phyloP scores from a whole-genome alignment of 345 rosid genomes.

The Capsella bursapastoris region DNA sequence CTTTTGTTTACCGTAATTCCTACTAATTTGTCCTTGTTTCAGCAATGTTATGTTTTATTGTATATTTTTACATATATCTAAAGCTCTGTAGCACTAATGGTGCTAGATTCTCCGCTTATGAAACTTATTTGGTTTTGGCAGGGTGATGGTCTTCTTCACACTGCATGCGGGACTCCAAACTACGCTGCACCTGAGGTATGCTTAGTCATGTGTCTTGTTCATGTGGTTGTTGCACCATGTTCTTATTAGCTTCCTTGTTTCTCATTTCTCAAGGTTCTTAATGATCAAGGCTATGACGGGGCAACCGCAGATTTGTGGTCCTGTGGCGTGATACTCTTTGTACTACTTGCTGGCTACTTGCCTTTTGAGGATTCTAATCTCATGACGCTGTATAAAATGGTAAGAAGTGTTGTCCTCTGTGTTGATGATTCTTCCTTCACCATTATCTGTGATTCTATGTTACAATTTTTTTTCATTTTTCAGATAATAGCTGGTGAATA shows the following conservation, averaged over 20 bases:
- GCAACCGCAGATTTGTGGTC: constrained; percentile 99
- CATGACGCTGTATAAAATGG: constrained; percentile 83
- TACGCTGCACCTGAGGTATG: constrained; percentile 99
- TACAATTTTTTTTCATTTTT: constrained; percentile 30
- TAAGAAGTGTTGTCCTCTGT: constrained; percentile 41
- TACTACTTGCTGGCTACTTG: constrained; percentile 95
- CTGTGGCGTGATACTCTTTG: constrained; percentile 96
- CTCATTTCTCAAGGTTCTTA: constrained; percentile 68
- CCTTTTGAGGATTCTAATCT: constrained; percentile 96
- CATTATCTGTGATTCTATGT: constrained; percentile 15
- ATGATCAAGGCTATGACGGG: constrained; percentile 95
- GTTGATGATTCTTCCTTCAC: constrained; percentile 11
- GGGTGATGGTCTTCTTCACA: constrained; percentile 98
- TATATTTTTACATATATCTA: neutral
- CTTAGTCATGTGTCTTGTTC: constrained; percentile 30
- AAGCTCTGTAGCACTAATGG: constrained; percentile 3
- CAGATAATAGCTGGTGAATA: constrained; percentile 90
- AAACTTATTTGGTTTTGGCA: constrained; percentile 42
- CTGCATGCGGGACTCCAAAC: constrained; percentile 99
- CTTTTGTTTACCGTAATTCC: constrained; percentile 1
- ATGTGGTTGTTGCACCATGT: constrained; percentile 28
- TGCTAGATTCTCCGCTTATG: constrained; percentile 18
- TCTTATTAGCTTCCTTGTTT: constrained; percentile 7
- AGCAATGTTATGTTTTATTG: constrained; percentile 7
- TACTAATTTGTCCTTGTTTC: constrained; percentile 5